Base-by-base conservation (phyloP, 495 filamentous ascomycete species). In the Penicillium lagena region DNA sequence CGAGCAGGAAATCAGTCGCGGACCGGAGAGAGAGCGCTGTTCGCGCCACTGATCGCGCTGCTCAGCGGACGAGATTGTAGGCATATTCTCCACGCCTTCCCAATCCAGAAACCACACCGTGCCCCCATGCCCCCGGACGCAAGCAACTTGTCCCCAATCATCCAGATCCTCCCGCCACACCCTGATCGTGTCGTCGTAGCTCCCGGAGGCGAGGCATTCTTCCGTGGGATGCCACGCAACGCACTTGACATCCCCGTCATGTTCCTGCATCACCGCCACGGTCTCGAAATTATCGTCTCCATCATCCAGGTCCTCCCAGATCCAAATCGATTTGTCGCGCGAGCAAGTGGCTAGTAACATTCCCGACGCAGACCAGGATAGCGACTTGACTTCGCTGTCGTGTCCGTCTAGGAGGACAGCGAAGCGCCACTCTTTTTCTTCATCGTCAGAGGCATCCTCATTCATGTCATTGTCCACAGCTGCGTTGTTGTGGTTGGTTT, bases 211-310 rank as follows among this genome's bases (percentile, higher is more conserved):
- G 12, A 98, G 70, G 40, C 90, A 73, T 46, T 91, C 82, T 53
- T 88, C 81, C 30, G 79, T 76, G 2, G 89, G 87, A 58, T 93
- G 86, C 93, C 93, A 98, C 0, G 80, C 75, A 5, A 98, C 88
- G 43, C 81, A 87, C 59, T 98, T 98, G 32, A 98, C 90, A 60
- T 98, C 93, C 11, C 85, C 90, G 27, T 85, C 86, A 57, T 98
- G 93, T 64, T 97, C 93, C 63, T 83, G 85, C 63, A 96, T 73
- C 43, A 98, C 91, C 0, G 91, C 91, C 7, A 96, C 79, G 7
- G 93, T 96, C 78, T 98, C 93, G 60, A 87, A 96, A 49, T 96
- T 90, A 57, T 95, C 91, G 27, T 91, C 90, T 7, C 80, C 86
- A 31, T 81, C 81, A 13, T 69, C 63, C 4, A 97, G 75, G 58